A percentile compares a stretch with the other conserved stretches of the same genome.
These are phyloP conservation scores for Neonectria faginata DNA, from an alignment of 2,329 filamentous ascomycete species.

Conservation along the genomic window DNA sequence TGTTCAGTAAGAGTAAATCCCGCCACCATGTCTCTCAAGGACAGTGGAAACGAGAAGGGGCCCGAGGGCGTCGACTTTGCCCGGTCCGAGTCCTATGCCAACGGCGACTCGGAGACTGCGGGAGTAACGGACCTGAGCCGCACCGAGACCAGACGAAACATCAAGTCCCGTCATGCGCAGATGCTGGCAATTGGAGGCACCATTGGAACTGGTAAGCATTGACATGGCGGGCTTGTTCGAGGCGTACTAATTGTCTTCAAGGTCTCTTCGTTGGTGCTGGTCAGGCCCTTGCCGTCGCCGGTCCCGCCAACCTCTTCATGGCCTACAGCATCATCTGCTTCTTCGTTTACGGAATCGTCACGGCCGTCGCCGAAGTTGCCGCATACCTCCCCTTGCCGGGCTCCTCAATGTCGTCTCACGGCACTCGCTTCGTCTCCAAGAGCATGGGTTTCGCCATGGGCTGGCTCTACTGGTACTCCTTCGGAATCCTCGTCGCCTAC, in stretches of 20 bases:
- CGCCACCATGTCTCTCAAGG: slow-evolving; percentile 16
- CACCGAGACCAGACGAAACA: slow-evolving; percentile 18
- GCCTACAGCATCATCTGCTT: slow-evolving; percentile 24
- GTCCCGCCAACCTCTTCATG: slow-evolving; percentile 15
- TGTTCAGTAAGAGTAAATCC: neutral
- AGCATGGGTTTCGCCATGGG: slow-evolving; percentile 26
- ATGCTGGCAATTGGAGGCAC: slow-evolving; percentile 26
- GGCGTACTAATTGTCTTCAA: too few relatives aligned
- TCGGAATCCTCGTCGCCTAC: slow-evolving; percentile 25
- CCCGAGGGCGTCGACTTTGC: too few relatives aligned
- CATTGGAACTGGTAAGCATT: slow-evolving; percentile 14
- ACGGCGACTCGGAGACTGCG: slow-evolving; percentile 15
- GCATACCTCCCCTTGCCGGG: slow-evolving; percentile 20
- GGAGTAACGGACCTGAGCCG: slow-evolving; percentile 13
- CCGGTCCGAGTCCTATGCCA: slow-evolving; percentile 5
- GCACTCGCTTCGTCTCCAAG: slow-evolving; percentile 18
- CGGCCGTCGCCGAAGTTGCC: slow-evolving; percentile 23
- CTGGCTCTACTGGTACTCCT: slow-evolving; percentile 29
- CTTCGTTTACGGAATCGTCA: slow-evolving; percentile 26
- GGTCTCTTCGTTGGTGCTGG: slow-evolving; percentile 22
- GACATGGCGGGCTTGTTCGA: too few relatives aligned
- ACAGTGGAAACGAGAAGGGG: slow-evolving; percentile 11
- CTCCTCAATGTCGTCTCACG: slow-evolving; percentile 23
- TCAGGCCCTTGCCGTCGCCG: slow-evolving; percentile 17
- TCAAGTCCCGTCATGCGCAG: slow-evolving; percentile 27